Evolutionary conservation across 1,284 basidiomycete genomes (phyloP), one percentile per base, ranked within the genome.

Genomic region (Cryptococcus sp.): DNA sequence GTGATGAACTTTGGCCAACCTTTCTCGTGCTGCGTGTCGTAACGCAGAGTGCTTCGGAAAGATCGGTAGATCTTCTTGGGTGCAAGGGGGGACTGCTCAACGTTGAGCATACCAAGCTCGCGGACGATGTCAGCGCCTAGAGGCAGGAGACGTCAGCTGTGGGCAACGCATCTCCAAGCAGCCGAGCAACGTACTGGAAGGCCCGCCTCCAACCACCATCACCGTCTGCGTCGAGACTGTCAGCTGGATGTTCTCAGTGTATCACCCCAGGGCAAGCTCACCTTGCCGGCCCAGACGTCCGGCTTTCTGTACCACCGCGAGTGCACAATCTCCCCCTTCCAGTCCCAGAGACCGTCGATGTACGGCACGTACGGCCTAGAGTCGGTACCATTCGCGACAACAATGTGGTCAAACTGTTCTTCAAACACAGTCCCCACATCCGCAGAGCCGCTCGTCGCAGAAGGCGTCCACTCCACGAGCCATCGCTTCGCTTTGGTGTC

Each of bases 21-120:
- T 16, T 48, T 55, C 13, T 59, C 57, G 20, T 48, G 53, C 40
- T 59, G 50, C 4, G 53, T 52, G 37, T 59, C 57, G 35, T 52
- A 52, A 16, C 57, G 42, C 9, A 55, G 28, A 20, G 50, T 51
- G 50, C 57, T 59, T 18, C 49, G 37, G 50, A 59, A 55, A 0
- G 57, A 59, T 28, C 57, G 15, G 39, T 59, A 59, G 13, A 59
- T 55, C 52, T 57, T 57, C 46, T 50, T 53, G 11, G 56, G 46
- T 21, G 37, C 39, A 7, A 21, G n/a, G 8, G 46, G 11, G 23
- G 35, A 50, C 13, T 50, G 37, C 2, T 45, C 42, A 11, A 57
- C 56, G 3, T 40, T 28, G 15, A 53, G 35, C 56, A 57, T 53
- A 12, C 56, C 56, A 3, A 57, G 46, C 39, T 57, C 56, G 8